These are phyloP conservation scores for Talaromyces rugulosus DNA, from an alignment of 2,329 filamentous ascomycete species.

Conservation along the genomic window DNA sequence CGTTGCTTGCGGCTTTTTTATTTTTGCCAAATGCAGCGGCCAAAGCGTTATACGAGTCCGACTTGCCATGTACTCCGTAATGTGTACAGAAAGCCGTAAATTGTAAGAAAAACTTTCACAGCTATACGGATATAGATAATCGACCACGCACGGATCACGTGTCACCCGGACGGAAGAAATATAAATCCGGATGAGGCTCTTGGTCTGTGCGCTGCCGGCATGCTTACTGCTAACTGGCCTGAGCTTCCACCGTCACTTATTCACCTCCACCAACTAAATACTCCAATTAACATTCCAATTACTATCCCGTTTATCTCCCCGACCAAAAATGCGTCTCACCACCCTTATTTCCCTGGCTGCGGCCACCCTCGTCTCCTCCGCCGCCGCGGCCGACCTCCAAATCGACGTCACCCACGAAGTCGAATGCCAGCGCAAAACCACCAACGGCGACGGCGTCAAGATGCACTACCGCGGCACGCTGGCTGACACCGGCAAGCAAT, in stretches of 20 bases:
- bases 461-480: conserved; percentile 90
- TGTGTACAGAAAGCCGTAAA: too few relatives aligned
- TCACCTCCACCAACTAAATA: not conserved
- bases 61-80: too few relatives aligned
- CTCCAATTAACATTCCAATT: not conserved
- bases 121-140: too few relatives aligned
- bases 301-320: not conserved
- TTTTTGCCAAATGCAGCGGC: too few relatives aligned
- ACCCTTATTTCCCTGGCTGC: conserved; percentile 8
- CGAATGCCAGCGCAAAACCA: conserved; percentile 73
- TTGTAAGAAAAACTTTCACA: too few relatives aligned
- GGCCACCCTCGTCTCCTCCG: conserved; percentile 14
- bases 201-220: not conserved
- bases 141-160: not conserved
- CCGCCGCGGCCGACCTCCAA: conserved; percentile 55
- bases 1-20: too few relatives aligned
- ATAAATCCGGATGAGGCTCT: not conserved
- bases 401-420: conserved; percentile 72
- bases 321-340: conserved; percentile 8
- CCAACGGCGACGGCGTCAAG: conserved; percentile 71
- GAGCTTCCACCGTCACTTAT: not conserved
- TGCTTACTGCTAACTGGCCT: not conserved
- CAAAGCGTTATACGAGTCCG: too few relatives aligned
- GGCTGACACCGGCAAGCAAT: conserved; percentile 66
- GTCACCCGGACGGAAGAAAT: not conserved